Evolutionary conservation across 257 asterid genomes (phyloP).

Genomic region (Solanum bulbocastanum): DNA sequence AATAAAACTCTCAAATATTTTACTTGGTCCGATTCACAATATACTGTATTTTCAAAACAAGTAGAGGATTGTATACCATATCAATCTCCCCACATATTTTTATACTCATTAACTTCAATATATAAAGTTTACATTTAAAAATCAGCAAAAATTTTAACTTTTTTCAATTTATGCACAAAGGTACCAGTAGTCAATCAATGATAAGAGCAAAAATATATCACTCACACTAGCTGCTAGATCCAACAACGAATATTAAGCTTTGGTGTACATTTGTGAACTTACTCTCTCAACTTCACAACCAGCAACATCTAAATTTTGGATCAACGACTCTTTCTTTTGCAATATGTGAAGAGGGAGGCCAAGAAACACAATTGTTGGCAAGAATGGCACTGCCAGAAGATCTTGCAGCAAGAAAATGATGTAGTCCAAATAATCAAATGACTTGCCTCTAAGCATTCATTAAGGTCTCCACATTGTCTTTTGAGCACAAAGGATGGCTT

Average conservation of each 20-base stretch:
- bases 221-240: neutral
- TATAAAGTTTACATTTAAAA: too few relatives aligned
- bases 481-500: conserved; percentile 76
- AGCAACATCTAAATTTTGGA: neutral
- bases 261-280: neutral
- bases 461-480: conserved; percentile 83
- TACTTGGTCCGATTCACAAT: too few relatives aligned
- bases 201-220: neutral
- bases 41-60: too few relatives aligned
- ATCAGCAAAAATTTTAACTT: too few relatives aligned
- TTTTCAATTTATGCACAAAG: neutral
- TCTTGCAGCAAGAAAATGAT: neutral
- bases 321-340: neutral
- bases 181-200: neutral
- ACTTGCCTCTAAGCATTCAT: neutral
- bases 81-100: too few relatives aligned
- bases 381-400: neutral
- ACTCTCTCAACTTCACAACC: neutral
- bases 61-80: too few relatives aligned
- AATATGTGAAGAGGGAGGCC: neutral
- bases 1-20: too few relatives aligned
- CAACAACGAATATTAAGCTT: neutral
- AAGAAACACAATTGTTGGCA: neutral
- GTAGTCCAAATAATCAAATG: neutral
- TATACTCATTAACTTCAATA: too few relatives aligned